Evolutionary conservation across 2,329 filamentous ascomycete species (phyloP), one percentile per base, ranked within the genome.

Genomic region (Sporothrix sp.): DNA sequence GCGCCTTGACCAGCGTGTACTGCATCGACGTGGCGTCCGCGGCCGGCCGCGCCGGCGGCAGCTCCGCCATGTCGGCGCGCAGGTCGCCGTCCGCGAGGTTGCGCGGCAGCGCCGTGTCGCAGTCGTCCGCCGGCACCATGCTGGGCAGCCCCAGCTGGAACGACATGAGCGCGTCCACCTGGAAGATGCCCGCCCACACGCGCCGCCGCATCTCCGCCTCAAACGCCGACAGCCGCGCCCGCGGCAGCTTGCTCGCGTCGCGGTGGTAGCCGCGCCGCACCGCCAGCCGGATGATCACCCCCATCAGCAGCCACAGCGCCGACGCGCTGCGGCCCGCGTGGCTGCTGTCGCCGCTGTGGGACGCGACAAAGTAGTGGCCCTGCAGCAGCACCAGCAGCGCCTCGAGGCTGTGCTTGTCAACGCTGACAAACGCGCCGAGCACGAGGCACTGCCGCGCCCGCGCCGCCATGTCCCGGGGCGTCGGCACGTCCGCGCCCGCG

Each of bases 131-230:
- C 1, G 49, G 68, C 11, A 74, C 66, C 65, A 74, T 70, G n/a
- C 69, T 69, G 2, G 72, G 73, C 16, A 75, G 60, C 0, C 72
- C 72, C 33, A 73, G 62, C 50, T 73, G 68, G 37, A 71, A 72
- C 0, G 70, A 72, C 36, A 72, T 63, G 8, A 74, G 54, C 0
- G 70, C 61, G 30, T 75, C 72, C 4, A 73, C 56, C 56, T 71
- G 70, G 38, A 63, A 65, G 2, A 70, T 62, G 21, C 61, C 58
- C 16, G 61, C 55, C 69, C 68, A 71, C 1, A 65, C 56, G 10
- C 68, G 60, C 16, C 69, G 60, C 10, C 69, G 60, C 66, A 72
- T 71, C 57, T 71, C 69, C 21, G 62, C 67, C 3, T 66, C 59
- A 48, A 71, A 68, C 0, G 61, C 55, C 4, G 63, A 62, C 10